Conservation (phyloP, 2,329 filamentous ascomycete species). For the Lasiodiplodia hormozganensis region DNA sequence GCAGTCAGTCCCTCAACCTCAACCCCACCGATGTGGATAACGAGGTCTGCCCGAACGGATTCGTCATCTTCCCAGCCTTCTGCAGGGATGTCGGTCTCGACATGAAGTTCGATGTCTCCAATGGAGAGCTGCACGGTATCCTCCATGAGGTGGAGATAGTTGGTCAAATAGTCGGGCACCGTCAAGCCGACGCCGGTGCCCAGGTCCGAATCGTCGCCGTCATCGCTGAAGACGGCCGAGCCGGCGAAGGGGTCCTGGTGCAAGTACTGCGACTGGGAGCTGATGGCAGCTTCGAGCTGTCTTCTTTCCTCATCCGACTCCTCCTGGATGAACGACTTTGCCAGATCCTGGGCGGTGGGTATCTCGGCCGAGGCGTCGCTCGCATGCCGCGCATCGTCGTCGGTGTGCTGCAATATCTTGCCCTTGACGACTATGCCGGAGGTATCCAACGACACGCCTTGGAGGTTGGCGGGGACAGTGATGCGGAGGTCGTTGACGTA, state of each 20-base stretch:
- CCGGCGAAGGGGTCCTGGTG: constrained; percentile 49
- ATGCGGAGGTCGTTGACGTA: constrained; percentile 78
- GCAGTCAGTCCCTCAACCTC: constrained; percentile 68
- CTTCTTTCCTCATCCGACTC: constrained; percentile 70
- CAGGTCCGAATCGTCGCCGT: constrained; percentile 22
- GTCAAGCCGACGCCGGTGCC: constrained; percentile 57
- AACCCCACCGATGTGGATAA: constrained; percentile 67
- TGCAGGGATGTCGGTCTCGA: constrained; percentile 61
- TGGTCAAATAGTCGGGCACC: constrained; percentile 73
- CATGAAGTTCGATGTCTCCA: constrained; percentile 68
- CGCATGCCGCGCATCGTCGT: not conserved
- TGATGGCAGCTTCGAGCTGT: constrained; percentile 72
- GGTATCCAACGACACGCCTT: constrained; percentile 81
- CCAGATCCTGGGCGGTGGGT: constrained; percentile 75
- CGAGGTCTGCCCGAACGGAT: constrained; percentile 38
- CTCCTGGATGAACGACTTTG: constrained; percentile 78
- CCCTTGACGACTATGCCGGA: constrained; percentile 77
- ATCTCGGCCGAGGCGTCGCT: constrained; percentile 42
- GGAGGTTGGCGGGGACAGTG: constrained; percentile 87
- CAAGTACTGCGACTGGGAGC: constrained; percentile 67
- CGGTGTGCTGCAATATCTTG: constrained; percentile 29
- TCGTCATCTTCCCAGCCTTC: constrained; percentile 65
- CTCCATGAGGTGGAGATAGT: constrained; percentile 75
- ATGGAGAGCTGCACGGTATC: constrained; percentile 74
- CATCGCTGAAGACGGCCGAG: constrained; percentile 65